phyloP scores from a whole-genome alignment of 306 rosid genomes.

The Delonix regia region DNA sequence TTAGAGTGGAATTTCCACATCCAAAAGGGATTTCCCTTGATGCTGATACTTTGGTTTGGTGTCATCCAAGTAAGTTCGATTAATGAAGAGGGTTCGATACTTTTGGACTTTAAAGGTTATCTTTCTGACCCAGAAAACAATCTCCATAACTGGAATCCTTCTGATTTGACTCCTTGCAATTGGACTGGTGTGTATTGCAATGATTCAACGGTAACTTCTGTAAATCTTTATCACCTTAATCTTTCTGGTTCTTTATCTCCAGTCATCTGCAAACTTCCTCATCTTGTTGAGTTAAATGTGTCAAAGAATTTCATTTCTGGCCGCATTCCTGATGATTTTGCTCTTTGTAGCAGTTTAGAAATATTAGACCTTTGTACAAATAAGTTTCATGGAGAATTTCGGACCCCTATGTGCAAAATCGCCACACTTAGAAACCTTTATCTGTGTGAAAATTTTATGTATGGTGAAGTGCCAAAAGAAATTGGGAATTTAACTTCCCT shows the following conservation, averaged over 20 bases:
- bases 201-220: slow-evolving; percentile 62
- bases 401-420: slow-evolving; percentile 47
- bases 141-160: slow-evolving; percentile 62
- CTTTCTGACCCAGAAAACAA: slow-evolving; percentile 55
- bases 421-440: slow-evolving; percentile 60
- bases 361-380: slow-evolving; percentile 76
- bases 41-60: slow-evolving; percentile 39
- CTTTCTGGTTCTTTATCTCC: slow-evolving; percentile 70
- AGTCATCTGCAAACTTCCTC: slow-evolving; percentile 57
- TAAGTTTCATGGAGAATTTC: slow-evolving; percentile 65
- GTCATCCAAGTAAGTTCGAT: slow-evolving; percentile 43
- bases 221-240: slow-evolving; percentile 50
- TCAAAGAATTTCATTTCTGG: slow-evolving; percentile 70
- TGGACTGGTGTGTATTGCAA: slow-evolving; percentile 72
- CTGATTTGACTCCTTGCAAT: slow-evolving; percentile 65
- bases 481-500: slow-evolving; percentile 59
- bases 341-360: slow-evolving; percentile 56
- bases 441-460: slow-evolving; percentile 68
- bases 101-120: slow-evolving; percentile 57
- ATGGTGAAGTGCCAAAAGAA: slow-evolving; percentile 55
- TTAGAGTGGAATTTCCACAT: slow-evolving; percentile 30
- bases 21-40: slow-evolving; percentile 38
- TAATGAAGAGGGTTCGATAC: slow-evolving; percentile 59
- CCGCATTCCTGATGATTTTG: slow-evolving; percentile 53
- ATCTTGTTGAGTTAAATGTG: slow-evolving; percentile 56